Evolutionary conservation across 225 moss, liverwort and hornwort species (phyloP).

Genomic region (Marchantia polymorpha): DNA sequence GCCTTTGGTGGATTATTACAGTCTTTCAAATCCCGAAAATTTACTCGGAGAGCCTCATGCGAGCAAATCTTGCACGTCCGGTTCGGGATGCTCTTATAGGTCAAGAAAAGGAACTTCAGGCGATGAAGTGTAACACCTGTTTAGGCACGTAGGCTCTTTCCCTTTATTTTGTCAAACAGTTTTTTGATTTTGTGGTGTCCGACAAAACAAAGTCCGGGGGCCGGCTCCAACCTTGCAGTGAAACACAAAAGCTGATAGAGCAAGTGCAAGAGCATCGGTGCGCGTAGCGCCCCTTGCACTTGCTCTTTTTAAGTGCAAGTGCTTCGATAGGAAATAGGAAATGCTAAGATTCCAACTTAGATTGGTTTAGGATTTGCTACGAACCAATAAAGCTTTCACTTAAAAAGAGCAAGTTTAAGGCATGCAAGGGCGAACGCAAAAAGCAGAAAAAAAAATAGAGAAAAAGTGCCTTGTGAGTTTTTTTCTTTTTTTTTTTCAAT

Average conservation of each 20-base stretch:
- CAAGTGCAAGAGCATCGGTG: background rate
- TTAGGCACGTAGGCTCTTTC: conserved; percentile 2
- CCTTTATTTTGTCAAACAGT: conserved; percentile 1
- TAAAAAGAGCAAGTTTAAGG: no score
- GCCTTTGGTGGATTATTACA: no score
- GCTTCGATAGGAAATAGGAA: background rate
- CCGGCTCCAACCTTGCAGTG: conserved; percentile 8
- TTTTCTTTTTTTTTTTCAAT: no score
- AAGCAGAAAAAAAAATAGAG: no score
- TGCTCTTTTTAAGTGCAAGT: conserved; percentile 14
- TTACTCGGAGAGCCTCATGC: conserved; percentile 30
- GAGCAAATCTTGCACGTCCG: conserved; percentile 32
- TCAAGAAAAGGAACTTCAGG: conserved; percentile 15
- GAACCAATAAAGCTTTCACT: no score
- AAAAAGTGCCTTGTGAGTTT: no score
- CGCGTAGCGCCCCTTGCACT: conserved; percentile 10
- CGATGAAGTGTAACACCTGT: background rate
- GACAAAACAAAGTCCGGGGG: background rate
- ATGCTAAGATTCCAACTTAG: no score
- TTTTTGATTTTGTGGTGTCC: background rate
- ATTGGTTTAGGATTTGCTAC: no score
- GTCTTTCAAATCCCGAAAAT: conserved; percentile 9
- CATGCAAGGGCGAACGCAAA: no score
- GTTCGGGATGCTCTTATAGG: conserved; percentile 9
- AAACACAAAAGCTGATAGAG: conserved; percentile 6